phyloP scores from a whole-genome alignment of 2,329 filamentous ascomycete species.

The Calonectria pseudoreteaudii region DNA sequence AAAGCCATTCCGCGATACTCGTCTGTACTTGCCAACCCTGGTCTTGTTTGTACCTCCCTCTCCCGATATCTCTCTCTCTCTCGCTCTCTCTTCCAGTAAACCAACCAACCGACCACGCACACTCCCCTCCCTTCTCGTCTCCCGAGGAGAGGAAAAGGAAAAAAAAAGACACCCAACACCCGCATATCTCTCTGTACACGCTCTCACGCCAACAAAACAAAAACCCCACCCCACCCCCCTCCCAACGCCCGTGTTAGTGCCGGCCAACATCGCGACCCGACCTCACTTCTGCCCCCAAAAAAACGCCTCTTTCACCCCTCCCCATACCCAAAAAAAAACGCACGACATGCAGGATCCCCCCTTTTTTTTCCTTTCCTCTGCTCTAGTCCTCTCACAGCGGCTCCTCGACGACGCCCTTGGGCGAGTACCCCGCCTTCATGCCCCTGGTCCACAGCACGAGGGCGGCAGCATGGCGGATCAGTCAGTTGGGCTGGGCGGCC shows the following conservation, averaged over 20 bases:
- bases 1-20: background rate
- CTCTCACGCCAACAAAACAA: background rate
- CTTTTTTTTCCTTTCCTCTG: background rate
- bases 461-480: constrained; percentile 43
- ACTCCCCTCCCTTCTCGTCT: background rate
- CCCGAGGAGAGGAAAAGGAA: background rate
- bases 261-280: background rate
- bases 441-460: constrained; percentile 45
- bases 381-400: constrained; percentile 27
- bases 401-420: constrained; percentile 47
- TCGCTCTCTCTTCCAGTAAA: background rate
- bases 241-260: background rate
- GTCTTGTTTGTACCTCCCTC: constrained; percentile 1
- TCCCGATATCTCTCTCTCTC: too few relatives aligned
- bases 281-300: background rate
- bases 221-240: background rate
- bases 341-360: background rate
- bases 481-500: constrained; percentile 59
- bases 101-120: background rate
- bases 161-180: background rate
- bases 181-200: background rate
- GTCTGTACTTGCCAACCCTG: background rate
- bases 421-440: constrained; percentile 44
- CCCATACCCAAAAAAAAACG: background rate
- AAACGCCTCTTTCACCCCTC: background rate